phyloP scores from a whole-genome alignment of 1,139 yeast species.

The Kodamaea fungicola region DNA sequence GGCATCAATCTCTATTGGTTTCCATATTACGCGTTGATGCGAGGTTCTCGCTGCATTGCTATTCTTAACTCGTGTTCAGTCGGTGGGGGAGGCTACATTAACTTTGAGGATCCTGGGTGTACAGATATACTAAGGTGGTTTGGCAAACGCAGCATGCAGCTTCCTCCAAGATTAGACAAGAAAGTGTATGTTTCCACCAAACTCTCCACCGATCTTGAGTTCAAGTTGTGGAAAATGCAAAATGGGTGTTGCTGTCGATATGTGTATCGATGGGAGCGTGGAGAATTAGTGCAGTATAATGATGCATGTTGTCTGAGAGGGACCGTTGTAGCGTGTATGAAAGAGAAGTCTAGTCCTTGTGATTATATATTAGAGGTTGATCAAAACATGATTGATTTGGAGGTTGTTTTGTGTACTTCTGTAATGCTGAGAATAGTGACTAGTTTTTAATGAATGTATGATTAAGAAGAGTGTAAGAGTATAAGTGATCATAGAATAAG shows the following conservation, averaged over 20 bases:
- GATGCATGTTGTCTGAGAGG: conserved; percentile 3
- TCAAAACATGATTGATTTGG: conserved; percentile 1
- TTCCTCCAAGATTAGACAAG: conserved; percentile 3
- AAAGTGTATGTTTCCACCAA: conserved; percentile 14
- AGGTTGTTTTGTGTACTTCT: conserved; percentile 3
- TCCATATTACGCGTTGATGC: conserved; percentile 1
- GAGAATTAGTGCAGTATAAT: conserved; percentile 6
- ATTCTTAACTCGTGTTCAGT: conserved; percentile 10
- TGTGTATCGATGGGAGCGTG: conserved; percentile 11
- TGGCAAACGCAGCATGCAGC: not conserved
- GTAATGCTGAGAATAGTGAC: not conserved
- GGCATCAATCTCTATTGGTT: conserved; percentile 6
- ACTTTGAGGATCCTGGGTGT: conserved; percentile 5
- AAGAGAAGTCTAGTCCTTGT: conserved; percentile 2
- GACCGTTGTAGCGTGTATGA: conserved; percentile 1
- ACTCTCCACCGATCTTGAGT: conserved; percentile 11
- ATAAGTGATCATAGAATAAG: too few species aligned
- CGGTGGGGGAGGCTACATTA: conserved; percentile 16
- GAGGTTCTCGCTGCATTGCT: conserved; percentile 1
- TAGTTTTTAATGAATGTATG: conserved; percentile 1
- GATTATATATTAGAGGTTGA: conserved; percentile 1
- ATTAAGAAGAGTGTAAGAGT: not conserved
- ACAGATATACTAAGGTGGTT: conserved; percentile 1
- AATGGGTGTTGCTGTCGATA: conserved; percentile 1
- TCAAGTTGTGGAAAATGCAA: conserved; percentile 5